Conservation (phyloP, 768 basidiomycete species). For the Lactarius indigo region DNA sequence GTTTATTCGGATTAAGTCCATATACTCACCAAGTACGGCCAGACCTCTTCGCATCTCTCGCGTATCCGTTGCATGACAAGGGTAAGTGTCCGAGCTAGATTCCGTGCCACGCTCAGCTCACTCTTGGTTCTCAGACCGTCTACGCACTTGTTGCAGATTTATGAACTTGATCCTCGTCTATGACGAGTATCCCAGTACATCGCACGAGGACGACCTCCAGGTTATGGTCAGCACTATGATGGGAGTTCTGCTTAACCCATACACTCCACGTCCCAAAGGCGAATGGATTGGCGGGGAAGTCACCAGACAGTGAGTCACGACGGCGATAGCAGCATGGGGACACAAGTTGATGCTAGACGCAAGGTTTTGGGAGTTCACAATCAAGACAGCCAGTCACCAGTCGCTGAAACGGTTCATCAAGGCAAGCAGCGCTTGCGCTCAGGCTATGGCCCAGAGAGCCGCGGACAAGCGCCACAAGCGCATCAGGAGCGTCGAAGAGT, state of each 20-base stretch:
- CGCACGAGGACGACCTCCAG: neutral
- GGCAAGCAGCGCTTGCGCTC: neutral
- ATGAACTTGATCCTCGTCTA: slow-evolving; percentile 14
- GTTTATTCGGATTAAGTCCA: neutral
- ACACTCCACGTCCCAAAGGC: slow-evolving; percentile 14
- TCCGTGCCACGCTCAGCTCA: neutral
- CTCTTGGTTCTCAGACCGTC: neutral
- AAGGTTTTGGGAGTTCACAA: slow-evolving; percentile 22
- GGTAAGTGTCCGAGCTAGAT: neutral
- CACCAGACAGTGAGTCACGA: slow-evolving; percentile 15
- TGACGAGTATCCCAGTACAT: slow-evolving; percentile 20
- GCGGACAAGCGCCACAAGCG: neutral
- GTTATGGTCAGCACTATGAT: slow-evolving; percentile 9
- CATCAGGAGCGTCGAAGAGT: slow-evolving; percentile 4
- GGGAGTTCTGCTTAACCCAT: slow-evolving; percentile 20
- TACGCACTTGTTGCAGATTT: slow-evolving; percentile 19
- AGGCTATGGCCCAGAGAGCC: neutral
- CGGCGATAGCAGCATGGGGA: neutral
- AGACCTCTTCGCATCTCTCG: slow-evolving; percentile 25
- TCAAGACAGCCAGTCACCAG: slow-evolving; percentile 10
- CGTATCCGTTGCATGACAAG: slow-evolving; percentile 18
- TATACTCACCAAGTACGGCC: neutral
- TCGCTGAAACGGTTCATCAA: slow-evolving; percentile 12
- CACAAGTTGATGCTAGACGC: neutral
- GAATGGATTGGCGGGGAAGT: slow-evolving; percentile 20